Base-by-base conservation (phyloP, 305 asterid genomes). In the Fraxinus latifolia region DNA sequence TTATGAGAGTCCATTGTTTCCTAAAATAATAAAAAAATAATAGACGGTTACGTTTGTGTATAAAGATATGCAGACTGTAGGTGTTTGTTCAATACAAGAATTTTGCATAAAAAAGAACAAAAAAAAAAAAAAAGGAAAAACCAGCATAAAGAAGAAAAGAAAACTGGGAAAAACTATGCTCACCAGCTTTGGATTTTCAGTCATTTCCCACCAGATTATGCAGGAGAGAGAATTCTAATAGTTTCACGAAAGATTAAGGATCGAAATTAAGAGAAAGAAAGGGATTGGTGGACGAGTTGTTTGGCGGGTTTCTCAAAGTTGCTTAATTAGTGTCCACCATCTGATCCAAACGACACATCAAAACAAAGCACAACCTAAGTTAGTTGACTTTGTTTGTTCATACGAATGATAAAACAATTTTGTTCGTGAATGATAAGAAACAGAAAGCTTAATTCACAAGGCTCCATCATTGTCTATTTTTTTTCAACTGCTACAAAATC, bases 131-230 rank as follows among this genome's bases (percentile, higher is more conserved):
- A 0, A 0, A 2, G 3, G 3, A 42, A 42, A 12, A 2, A 42
- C 21, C 44, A 6, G 17, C 19, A 27, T 7, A 72, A n/a, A 32
- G 31, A 39, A 29, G 77, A 3, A 67, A 3, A 12, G 33, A 67
- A 76, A 9, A 9, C 4, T 42, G 53, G n/a, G 6, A 14, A 44
- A 44, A 7, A 3, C 58, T 14, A 19, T 4, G 74, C 78, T 86
- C 42, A 90, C 91, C 90, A 86, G 60, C 83, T 83, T 88, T 73
- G 87, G 67, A 82, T 44, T 76, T 75, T 85, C 84, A 79, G 85
- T 79, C 78, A 80, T 76, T 87, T 78, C 82, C 15, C 23, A 36
- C 62, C 85, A 15, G 62, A 12, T 15, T 53, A 5, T 53, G 19
- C 8, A n/a, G 23, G 25, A 60, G 32, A 60, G 71, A 7, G 12